Percentiles rank a stretch among this genome's conserved stretches.
These are phyloP conservation scores for Eimeria necatrix DNA, from an alignment of 169 alveolate genomes.

Conservation along the genomic window DNA sequence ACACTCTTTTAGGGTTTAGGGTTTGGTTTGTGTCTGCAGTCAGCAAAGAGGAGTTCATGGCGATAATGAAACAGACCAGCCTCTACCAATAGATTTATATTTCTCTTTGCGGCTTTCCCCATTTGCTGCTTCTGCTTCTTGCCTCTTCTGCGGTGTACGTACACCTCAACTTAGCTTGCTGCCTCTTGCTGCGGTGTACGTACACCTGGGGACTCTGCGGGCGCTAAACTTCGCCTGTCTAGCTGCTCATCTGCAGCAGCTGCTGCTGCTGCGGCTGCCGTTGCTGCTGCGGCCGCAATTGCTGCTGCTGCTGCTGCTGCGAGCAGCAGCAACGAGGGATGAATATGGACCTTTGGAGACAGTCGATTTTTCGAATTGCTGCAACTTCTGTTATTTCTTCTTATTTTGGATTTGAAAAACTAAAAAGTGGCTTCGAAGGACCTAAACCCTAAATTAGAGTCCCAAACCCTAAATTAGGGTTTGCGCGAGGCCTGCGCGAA, in stretches of 20 bases:
- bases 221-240: neutral
- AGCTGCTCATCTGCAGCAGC: neutral
- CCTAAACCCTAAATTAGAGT: too few species aligned
- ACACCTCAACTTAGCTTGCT: neutral
- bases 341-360: too few species aligned
- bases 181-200: neutral
- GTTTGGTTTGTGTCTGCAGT: constrained; percentile 56
- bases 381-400: too few species aligned
- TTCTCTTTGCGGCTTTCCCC: neutral
- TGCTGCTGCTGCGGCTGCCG: too few species aligned
- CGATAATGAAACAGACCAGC: constrained; percentile 83
- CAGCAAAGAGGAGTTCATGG: constrained; percentile 77
- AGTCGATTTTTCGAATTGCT: too few species aligned
- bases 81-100: constrained; percentile 39
- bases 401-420: too few species aligned
- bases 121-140: constrained; percentile 19
- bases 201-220: neutral
- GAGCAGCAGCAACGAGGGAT: too few species aligned
- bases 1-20: neutral
- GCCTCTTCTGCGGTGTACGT: neutral
- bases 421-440: too few species aligned
- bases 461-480: too few species aligned
- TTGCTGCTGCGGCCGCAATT: too few species aligned
- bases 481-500: too few species aligned
- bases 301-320: too few species aligned